Evolutionary conservation across 106 monocot species (phyloP), one percentile per base, ranked within the genome.

Genomic region (Apostasia ramifera): DNA sequence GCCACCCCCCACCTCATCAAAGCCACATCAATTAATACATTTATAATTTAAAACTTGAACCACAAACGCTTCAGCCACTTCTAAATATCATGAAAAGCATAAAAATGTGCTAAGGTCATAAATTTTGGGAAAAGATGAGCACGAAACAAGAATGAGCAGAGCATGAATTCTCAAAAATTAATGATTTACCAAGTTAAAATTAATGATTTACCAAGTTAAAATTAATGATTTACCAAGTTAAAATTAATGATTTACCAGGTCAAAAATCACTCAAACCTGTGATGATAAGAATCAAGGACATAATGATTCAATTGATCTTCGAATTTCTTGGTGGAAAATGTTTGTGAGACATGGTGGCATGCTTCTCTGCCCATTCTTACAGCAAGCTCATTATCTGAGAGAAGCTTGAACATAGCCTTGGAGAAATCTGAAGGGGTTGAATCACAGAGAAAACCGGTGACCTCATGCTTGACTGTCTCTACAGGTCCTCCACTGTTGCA

Each of bases 401-500:
- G 9, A 2, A 93, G 73, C 46, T 74, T 77, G 2, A 65, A 71
- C 86, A 93, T 93, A 4, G 75, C 81, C 59, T 65, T 53, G 26
- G 82, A 67, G 61, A 89, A 93, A 53, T 82, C 82, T 0, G 14
- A 13, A 52, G 83, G 80, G 45, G 61, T 73, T 6, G 93, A 81
- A 1, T 86, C 74, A 65, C 84, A 89, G 37, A 89, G 86, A 76
- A 89, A 89, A 47, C 89, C 93, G 5, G 89, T 89, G 2, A 84
- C 62, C 58, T 66, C 84, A 48, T 86, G 75, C 41, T 72, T 80
- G 9, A 86, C 43, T 3, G 97, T 92, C 73, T 97, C 97, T 12
- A 81, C 53, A 1, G 88, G 88, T 0, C 95, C 92, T 1, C 95
- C 89, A 40, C 89, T 92, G 63, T 92, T 89, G 74, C 95, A 97